These are phyloP conservation scores for Entomortierella chlamydospora DNA, from an alignment of 192 early-diverging fungal species.

Conservation along the genomic window DNA sequence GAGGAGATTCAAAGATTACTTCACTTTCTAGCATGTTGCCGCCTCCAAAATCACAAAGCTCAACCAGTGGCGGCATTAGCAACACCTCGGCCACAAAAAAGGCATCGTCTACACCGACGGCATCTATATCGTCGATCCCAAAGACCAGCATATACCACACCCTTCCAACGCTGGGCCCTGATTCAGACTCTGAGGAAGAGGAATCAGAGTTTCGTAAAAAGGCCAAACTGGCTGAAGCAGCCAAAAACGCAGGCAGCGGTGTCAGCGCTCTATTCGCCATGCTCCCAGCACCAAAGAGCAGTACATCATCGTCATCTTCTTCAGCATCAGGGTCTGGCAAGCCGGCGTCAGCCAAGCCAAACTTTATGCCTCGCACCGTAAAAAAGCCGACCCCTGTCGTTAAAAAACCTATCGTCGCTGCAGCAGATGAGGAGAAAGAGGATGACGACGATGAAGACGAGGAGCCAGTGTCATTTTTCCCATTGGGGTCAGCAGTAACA, in stretches of 20 bases:
- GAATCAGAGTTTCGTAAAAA: conserved; percentile 50
- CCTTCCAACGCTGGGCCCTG: conserved; percentile 37
- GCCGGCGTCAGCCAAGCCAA: conserved; percentile 17
- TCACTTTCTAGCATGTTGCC: conserved; percentile 36
- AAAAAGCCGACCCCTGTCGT: conserved; percentile 11
- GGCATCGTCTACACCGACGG: background rate
- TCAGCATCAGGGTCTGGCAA: conserved; percentile 3
- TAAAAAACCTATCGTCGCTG: conserved; percentile 1
- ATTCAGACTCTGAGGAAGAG: conserved; percentile 47
- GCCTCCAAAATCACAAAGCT: conserved; percentile 12
- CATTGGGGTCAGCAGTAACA: conserved; percentile 30
- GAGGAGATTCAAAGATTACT: conserved; percentile 4
- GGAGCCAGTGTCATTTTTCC: conserved; percentile 42
- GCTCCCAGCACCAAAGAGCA: conserved; percentile 45
- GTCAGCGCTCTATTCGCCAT: conserved; percentile 39
- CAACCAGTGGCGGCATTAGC: background rate
- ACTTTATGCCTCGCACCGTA: conserved; percentile 42
- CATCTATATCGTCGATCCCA: conserved; percentile 3
- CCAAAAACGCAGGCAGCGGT: conserved; percentile 21
- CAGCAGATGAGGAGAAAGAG: background rate
- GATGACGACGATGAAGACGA: conserved; percentile 31
- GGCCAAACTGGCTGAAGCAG: conserved; percentile 23
- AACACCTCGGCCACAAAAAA: background rate
- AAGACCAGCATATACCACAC: conserved; percentile 41
- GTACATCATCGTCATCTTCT: background rate